phyloP scores from a whole-genome alignment of 2,329 filamentous ascomycete genomes.

The Penicillium sp. region DNA sequence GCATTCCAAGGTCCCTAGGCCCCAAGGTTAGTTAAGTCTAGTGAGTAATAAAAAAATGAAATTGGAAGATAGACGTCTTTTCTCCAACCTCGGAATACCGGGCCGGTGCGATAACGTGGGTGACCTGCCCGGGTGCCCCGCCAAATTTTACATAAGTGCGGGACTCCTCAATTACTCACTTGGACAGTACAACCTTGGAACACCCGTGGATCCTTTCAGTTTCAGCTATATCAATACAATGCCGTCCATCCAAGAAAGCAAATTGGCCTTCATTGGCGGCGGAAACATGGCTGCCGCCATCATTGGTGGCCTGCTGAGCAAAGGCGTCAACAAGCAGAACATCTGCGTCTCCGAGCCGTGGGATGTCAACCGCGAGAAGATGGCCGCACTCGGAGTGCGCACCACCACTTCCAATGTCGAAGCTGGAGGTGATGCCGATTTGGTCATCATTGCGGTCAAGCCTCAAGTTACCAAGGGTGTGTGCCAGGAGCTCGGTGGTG shows the following conservation, averaged over 20 bases:
- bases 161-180: constrained; percentile 1
- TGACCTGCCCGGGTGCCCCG: constrained; percentile 8
- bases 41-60: background rate
- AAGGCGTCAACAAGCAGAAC: constrained; percentile 30
- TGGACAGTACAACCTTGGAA: background rate
- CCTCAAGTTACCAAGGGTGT: constrained; percentile 34
- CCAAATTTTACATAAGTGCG: constrained; percentile 14
- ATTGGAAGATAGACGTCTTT: background rate
- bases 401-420: constrained; percentile 32
- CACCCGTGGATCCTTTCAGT: background rate
- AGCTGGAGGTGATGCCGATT: constrained; percentile 28
- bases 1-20: background rate
- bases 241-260: constrained; percentile 33
- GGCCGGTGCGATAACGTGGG: constrained; percentile 3
- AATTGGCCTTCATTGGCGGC: constrained; percentile 37
- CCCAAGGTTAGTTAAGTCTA: background rate
- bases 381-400: constrained; percentile 29
- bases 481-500: constrained; percentile 31
- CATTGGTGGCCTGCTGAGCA: constrained; percentile 31
- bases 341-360: constrained; percentile 37
- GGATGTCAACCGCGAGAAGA: constrained; percentile 36
- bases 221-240: constrained; percentile 13
- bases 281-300: constrained; percentile 40
- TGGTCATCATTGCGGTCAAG: constrained; percentile 36
- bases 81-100: background rate